phyloP scores from a whole-genome alignment of 2,329 filamentous ascomycete species.

The Claviceps spartinae region DNA sequence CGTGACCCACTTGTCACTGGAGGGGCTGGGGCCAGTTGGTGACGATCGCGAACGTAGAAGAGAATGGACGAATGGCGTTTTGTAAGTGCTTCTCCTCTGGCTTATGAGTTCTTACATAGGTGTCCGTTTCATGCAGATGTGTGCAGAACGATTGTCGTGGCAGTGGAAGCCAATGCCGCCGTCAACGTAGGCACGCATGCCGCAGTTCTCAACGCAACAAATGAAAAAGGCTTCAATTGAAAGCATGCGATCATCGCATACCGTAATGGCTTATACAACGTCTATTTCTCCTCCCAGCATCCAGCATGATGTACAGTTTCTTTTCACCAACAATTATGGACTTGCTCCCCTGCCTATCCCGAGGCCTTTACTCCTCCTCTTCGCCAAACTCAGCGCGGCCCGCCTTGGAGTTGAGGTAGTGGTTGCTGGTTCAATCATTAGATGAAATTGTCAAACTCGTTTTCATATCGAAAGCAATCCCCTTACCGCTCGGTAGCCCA shows the following conservation, averaged over 20 bases:
- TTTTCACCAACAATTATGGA: conserved; percentile 5
- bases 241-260: conserved; percentile 4
- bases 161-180: background rate
- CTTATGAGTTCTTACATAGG: background rate
- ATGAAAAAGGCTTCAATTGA: conserved; percentile 9
- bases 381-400: conserved; percentile 44
- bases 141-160: background rate
- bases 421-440: conserved; percentile 41
- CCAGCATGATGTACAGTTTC: conserved; percentile 28
- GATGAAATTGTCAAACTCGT: background rate
- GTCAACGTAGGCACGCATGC: background rate
- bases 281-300: conserved; percentile 25
- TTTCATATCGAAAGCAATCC: too few relatives aligned
- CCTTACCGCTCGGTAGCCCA: conserved; percentile 85
- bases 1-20: conserved; percentile 1
- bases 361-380: conserved; percentile 30
- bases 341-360: conserved; percentile 4
- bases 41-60: background rate
- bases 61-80: background rate
- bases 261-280: conserved; percentile 10
- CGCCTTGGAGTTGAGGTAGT: conserved; percentile 69
- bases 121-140: background rate
- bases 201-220: conserved; percentile 4
- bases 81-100: too few relatives aligned
- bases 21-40: background rate